Conservation (phyloP, 805 yeast genomes). For the Ogataea neopini region DNA sequence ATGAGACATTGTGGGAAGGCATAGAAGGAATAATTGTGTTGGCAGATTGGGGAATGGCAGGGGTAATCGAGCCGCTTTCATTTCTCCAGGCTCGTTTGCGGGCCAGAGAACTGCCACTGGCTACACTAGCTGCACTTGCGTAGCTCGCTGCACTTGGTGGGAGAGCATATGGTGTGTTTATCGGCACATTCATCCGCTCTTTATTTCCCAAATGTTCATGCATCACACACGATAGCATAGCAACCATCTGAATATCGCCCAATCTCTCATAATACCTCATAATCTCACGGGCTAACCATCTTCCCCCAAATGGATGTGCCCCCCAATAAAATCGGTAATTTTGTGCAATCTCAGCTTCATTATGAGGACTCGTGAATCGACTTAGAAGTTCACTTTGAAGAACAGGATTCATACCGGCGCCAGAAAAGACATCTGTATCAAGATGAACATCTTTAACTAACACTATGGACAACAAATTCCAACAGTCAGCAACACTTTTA, state of each 20-base stretch:
- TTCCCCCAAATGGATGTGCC: conserved; percentile 71
- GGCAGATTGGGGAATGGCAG: too few relatives aligned
- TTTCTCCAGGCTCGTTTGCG: too few relatives aligned
- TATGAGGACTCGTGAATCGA: conserved; percentile 18
- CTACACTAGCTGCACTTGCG: background rate
- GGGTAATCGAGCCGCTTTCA: too few relatives aligned
- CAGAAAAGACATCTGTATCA: conserved; percentile 16
- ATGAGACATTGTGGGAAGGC: conserved; percentile 19
- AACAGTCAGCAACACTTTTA: conserved; percentile 66
- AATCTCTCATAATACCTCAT: conserved; percentile 61
- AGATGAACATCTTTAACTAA: conserved; percentile 43
- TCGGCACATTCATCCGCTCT: conserved; percentile 38
- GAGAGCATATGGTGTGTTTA: conserved; percentile 45
- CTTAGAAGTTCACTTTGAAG: conserved; percentile 18
- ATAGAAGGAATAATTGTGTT: background rate
- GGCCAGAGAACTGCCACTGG: too few relatives aligned
- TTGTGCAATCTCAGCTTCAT: conserved; percentile 14
- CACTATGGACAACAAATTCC: conserved; percentile 61
- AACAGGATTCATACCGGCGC: conserved; percentile 10
- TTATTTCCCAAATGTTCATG: conserved; percentile 42
- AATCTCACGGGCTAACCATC: conserved; percentile 63
- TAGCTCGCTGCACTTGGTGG: conserved; percentile 8
- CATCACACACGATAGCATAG: conserved; percentile 78
- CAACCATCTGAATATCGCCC: conserved; percentile 84
- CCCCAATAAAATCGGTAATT: conserved; percentile 66